A percentile compares a stretch with the other conserved stretches of the same genome.
Conservation (phyloP, 257 asterid genomes). For the Orobanche coerulescens region DNA sequence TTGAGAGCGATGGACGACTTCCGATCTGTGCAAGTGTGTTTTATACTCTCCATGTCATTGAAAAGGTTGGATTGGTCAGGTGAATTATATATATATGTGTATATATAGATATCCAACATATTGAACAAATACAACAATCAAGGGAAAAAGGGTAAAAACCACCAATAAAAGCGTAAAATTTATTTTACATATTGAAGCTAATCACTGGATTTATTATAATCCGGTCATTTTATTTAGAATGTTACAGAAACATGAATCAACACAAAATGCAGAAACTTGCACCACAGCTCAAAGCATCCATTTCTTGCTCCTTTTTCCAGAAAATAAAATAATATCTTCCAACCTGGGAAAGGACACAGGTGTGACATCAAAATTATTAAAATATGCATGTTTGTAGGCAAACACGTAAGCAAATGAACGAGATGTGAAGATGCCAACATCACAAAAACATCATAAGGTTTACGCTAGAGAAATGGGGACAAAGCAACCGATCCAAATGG, state of each 20-base stretch:
- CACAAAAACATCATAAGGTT: no score
- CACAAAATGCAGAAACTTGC: slow-evolving; percentile 19
- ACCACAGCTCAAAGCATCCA: slow-evolving; percentile 23
- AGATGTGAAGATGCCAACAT: no score
- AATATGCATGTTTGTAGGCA: no score
- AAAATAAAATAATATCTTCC: slow-evolving; percentile 40
- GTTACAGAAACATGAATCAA: slow-evolving; percentile 16
- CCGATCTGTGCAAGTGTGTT: no score
- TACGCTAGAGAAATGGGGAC: no score
- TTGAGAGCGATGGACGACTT: no score
- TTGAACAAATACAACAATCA: not conserved
- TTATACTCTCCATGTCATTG: no score
- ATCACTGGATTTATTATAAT: slow-evolving; percentile 20
- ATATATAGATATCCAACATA: not conserved
- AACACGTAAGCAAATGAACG: no score
- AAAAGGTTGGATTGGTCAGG: no score
- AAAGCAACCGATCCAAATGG: no score
- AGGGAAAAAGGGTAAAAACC: slow-evolving; percentile 7
- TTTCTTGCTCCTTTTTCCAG: slow-evolving; percentile 18
- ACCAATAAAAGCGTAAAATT: slow-evolving; percentile 13
- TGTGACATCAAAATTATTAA: not conserved
- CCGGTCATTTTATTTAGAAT: slow-evolving; percentile 31
- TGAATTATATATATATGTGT: no score
- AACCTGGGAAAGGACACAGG: slow-evolving; percentile 27
- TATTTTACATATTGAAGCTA: slow-evolving; percentile 30